These are phyloP conservation scores for Ilyonectria mors-panacis DNA, from an alignment of 2,329 filamentous ascomycete species.

Conservation along the genomic window DNA sequence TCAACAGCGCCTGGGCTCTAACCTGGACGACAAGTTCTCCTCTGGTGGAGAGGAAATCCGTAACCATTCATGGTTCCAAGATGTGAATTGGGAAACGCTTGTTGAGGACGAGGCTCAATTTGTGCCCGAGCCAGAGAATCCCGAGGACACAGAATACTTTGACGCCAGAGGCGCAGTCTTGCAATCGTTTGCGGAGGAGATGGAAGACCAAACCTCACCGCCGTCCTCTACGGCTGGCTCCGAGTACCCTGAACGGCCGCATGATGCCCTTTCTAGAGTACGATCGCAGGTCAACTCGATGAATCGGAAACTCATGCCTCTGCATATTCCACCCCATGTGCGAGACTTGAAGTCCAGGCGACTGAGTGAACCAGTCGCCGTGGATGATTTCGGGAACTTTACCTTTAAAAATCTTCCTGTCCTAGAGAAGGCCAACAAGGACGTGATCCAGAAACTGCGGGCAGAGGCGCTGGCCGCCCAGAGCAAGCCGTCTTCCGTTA, in stretches of 20 bases:
- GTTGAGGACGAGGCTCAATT: slow-evolving; percentile 98
- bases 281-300: slow-evolving; percentile 87
- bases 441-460: slow-evolving; percentile 95
- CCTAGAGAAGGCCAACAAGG: slow-evolving; percentile 97
- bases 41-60: slow-evolving; percentile 94
- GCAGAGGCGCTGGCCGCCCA: slow-evolving; percentile 86
- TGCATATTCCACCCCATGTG: slow-evolving; percentile 97
- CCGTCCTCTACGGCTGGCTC: slow-evolving; percentile 77
- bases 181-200: slow-evolving; percentile 92
- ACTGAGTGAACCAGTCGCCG: slow-evolving; percentile 88
- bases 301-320: slow-evolving; percentile 92
- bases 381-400: slow-evolving; percentile 97
- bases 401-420: slow-evolving; percentile 98
- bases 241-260: slow-evolving; percentile 89
- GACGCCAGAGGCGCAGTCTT: slow-evolving; percentile 92
- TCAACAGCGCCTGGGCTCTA: slow-evolving; percentile 85
- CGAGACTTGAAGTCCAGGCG: slow-evolving; percentile 89
- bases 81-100: slow-evolving; percentile 89
- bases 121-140: slow-evolving; percentile 91
- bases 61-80: slow-evolving; percentile 88
- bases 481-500: slow-evolving; percentile 65
- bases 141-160: slow-evolving; percentile 98
- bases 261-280: slow-evolving; percentile 93
- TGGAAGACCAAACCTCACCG: slow-evolving; percentile 89
- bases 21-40: slow-evolving; percentile 84